Base-by-base conservation (phyloP, 441 rosid species). In the Bocquillonia castaneifolia region DNA sequence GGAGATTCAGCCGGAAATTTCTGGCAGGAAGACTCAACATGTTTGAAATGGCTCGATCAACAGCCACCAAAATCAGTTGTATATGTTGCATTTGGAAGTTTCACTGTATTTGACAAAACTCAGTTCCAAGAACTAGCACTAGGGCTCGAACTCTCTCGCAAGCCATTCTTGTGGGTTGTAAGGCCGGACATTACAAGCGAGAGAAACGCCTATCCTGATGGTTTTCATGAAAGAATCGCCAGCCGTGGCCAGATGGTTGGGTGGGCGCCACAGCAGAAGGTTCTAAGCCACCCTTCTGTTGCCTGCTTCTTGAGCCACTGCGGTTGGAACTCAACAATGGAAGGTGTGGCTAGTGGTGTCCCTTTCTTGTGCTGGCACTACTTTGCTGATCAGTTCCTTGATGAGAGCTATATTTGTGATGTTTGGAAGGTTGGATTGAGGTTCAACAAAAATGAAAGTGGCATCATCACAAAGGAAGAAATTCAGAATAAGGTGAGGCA, bases 141-240 rank as follows among this genome's bases (percentile, higher is more conserved):
- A 10, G 75, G 74, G 44, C 79, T 78, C 23, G 77, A 78, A 26
- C 76, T 68, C 47, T 20, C 67, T 4, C 23, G 67, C 3, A 75
- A 70, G 64, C 77, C 74, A 14, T 72, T 78, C 63, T 32, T 79
- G 34, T 75, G 75, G 82, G 82, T 74, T 4, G 74, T 67, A 20
- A 64, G 69, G 51, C 64, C 63, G 1, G 66, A 76, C 26, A 37
- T 28, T 31, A 42, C 40, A 0, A 37, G 25, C 0, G 60, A 53
- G 14, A 56, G 6, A 3, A 34, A 34, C 12, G 55, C 58, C 1
- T 73, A 48, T 62, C 78, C 74, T 1, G 47, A 23, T 23, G 82
- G 78, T 1, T 81, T 68, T 64, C 48, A 10, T 1, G 63, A 34
- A 0, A 75, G 81, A 7, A 63, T 65, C 5, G 63, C 10, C 10